Conservation (phyloP, 768 basidiomycete species). For the Kwoniella sp. region DNA sequence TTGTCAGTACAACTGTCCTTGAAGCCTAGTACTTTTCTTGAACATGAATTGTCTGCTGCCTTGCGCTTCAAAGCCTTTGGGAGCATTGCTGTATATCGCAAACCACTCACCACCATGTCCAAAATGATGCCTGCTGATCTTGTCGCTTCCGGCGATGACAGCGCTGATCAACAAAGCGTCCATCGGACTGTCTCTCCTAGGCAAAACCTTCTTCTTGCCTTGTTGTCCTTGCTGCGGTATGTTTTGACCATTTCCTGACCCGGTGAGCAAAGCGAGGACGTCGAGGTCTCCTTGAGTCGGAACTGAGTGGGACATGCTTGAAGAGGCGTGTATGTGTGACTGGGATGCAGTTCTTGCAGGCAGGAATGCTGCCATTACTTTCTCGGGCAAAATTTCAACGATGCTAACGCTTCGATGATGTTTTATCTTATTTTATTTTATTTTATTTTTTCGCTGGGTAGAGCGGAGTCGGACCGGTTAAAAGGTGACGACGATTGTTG, state of each 20-base stretch:
- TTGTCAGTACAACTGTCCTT: constrained; percentile 15
- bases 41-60: too few relatives aligned
- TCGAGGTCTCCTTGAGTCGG: constrained; percentile 62
- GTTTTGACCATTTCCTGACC: not conserved
- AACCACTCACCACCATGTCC: constrained; percentile 50
- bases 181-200: constrained; percentile 45
- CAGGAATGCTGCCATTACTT: constrained; percentile 3
- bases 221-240: not conserved
- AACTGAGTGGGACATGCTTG: constrained; percentile 18
- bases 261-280: constrained; percentile 68
- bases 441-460: too few relatives aligned
- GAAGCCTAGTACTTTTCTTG: too few relatives aligned
- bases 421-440: too few relatives aligned
- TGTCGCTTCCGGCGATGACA: constrained; percentile 52
- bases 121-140: constrained; percentile 51
- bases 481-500: not conserved
- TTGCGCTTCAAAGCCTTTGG: too few relatives aligned
- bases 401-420: too few relatives aligned
- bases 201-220: constrained; percentile 28
- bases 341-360: constrained; percentile 4
- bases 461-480: constrained; percentile 1
- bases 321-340: not conserved
- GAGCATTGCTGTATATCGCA: too few relatives aligned
- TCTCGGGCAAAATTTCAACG: too few relatives aligned
- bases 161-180: constrained; percentile 53